Base-by-base conservation (phyloP, 345 rosid genomes). In the Eutrema yunnanense region DNA sequence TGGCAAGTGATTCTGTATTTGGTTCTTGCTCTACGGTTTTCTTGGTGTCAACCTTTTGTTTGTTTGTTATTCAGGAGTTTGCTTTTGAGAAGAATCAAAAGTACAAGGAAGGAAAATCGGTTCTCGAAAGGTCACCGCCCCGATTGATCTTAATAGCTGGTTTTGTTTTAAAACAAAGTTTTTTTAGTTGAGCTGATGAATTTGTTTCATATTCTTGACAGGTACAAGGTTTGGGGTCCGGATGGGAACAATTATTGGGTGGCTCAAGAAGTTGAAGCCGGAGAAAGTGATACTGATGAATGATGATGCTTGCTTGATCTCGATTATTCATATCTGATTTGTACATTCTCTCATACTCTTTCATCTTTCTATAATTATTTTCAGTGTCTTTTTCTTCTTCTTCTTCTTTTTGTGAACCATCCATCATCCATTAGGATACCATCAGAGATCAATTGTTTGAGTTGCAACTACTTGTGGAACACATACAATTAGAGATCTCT, bases 241-340 rank as follows among this genome's bases (percentile, higher is more conserved):
- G 84, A 84, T 65, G 93, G 86, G 71, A 82, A 72, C 69, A 77
- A 52, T 40, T 79, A 80, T 58, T 87, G 96, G 90, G 29, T 76
- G 54, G 73, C 83, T 79, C 89, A 83, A 48, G 98, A 79, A 83
- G 85, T 81, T 22, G 92, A 90, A 54, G 80, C 86, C 9, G 88
- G 84, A 71, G 91, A 90, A 8, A 95, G 98, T 44, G 98, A 90
- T 80, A 86, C 92, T 32, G 98, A 93, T 76, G 98, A 93, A 74
- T 32, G 98, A 90, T 75, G 96, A 93, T 76, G 92, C 71, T 79
- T 76, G 92, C 71, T 79, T 93, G 79, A 88, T 71, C 72, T 54
- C 63, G 32, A 69, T 37, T 9, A 27, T 63, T 62, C 12, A 33
- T 59, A 67, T 36, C 68, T 42, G 69, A 67, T 67, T 69, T 76